phyloP scores from a whole-genome alignment of 495 filamentous ascomycete species.

The Lasiosphaeria hispida region DNA sequence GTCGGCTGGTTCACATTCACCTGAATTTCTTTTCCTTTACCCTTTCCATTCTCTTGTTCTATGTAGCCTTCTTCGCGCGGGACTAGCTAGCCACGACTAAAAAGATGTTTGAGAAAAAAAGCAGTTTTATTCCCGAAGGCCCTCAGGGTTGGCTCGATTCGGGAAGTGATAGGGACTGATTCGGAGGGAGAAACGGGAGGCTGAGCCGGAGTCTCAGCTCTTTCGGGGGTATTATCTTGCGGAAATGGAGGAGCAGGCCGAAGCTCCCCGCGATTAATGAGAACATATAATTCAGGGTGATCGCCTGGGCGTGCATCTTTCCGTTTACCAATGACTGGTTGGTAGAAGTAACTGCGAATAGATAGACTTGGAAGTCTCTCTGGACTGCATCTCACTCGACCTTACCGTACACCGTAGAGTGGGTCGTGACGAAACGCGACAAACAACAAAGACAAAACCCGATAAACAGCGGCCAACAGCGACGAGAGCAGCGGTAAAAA shows the following conservation, averaged over 20 bases:
- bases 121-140: conserved; percentile 8
- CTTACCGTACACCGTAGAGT: too few species aligned
- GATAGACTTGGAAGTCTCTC: too few species aligned
- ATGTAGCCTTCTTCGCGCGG: conserved; percentile 4
- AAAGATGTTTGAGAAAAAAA: conserved; percentile 3
- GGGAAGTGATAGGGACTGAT: conserved; percentile 6
- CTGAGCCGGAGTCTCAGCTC: conserved; percentile 5
- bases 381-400: too few species aligned
- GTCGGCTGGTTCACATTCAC: conserved; percentile 7
- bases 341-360: too few species aligned
- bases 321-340: conserved; percentile 3
- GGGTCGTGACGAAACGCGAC: too few species aligned
- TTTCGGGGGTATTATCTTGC: too few species aligned
- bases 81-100: conserved; percentile 1
- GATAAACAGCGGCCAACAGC: too few species aligned
- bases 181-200: not conserved
- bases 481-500: conserved; percentile 4
- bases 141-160: conserved; percentile 3
- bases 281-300: not conserved
- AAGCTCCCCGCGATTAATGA: not conserved
- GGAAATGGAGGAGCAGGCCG: too few species aligned
- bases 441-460: too few species aligned
- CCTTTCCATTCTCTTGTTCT: conserved; percentile 10
- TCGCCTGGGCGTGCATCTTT: conserved; percentile 4
- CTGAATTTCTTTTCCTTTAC: conserved; percentile 10